Base-by-base conservation (phyloP, 148 eudicot genomes). In the Euryodendron excelsum region DNA sequence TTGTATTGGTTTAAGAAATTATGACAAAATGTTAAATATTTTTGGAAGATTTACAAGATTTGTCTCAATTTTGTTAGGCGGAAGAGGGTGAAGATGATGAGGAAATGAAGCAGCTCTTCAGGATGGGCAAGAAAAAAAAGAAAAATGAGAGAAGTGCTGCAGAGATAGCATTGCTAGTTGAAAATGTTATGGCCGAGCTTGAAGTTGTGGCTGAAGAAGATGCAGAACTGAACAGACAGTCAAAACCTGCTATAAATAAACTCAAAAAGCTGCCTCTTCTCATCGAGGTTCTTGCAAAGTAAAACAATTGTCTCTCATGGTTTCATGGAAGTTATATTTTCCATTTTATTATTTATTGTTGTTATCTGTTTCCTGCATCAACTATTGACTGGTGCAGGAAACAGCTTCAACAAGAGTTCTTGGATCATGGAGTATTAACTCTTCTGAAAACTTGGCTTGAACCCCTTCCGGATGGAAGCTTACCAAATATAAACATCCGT, bases 391-490 rank as follows among this genome's bases (percentile, higher is more conserved):
- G 65, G 41, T 89, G 76, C 84, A 96, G 99, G 91, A 96, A 93
- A 79, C 99, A 93, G 70, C 98, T 96, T 53, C 99, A 96, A 79
- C 91, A 81, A 72, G 99, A 96, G 80, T 96, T 96, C 82, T 86
- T 96, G 27, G 99, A 96, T 79, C 99, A 93, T 78, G 98, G 98
- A 73, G 95, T 96, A n/a, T 85, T 96, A 52, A 88, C 95, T 41
- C 88, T 90, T 61, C 52, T 96, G 77, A 93, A 88, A 80, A 96
- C 83, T 77, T 96, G 99, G 99, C 98, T 96, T 41, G 97, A 96
- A 76, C 99, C 99, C 60, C 92, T 96, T 68, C 99, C 99, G 61
- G 99, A 96, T 90, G 98, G 99, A 80, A 96, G 99, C 88, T 78
- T 96, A 77, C 99, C 97, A 28, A 96, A 93, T 79, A 96, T 93